Evolutionary conservation across 768 basidiomycete genomes (phyloP).

Genomic region (Galerina sulciceps): DNA sequence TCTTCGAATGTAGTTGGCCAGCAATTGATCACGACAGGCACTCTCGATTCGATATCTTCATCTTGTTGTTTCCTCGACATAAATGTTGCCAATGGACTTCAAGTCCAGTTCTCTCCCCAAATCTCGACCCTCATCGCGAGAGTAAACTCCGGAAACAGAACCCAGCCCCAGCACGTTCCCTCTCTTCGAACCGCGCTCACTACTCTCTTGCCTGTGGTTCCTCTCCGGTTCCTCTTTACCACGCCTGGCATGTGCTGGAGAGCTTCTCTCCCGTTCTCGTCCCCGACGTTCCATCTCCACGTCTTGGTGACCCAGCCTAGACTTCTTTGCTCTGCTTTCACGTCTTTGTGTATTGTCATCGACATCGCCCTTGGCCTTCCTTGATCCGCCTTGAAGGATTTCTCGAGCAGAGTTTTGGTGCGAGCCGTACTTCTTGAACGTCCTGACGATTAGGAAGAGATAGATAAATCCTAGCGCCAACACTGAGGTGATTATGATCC

Average conservation of each 20-base stretch:
- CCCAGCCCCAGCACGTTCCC: neutral
- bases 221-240: slow-evolving; percentile 13
- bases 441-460: slow-evolving; percentile 61
- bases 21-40: too few species aligned
- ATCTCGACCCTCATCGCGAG: neutral
- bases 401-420: slow-evolving; percentile 22
- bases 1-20: too few species aligned
- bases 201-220: neutral
- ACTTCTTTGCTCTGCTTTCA: slow-evolving; percentile 12
- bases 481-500: slow-evolving; percentile 57
- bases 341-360: neutral
- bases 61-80: slow-evolving; percentile 6
- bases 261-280: slow-evolving; percentile 27
- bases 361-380: slow-evolving; percentile 4
- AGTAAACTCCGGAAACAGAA: neutral
- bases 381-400: slow-evolving; percentile 4
- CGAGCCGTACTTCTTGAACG: slow-evolving; percentile 62
- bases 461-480: slow-evolving; percentile 65
- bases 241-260: slow-evolving; percentile 9
- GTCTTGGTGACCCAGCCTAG: slow-evolving; percentile 29
- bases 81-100: neutral
- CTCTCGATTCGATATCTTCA: too few species aligned
- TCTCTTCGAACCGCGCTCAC: neutral
- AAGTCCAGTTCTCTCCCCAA: slow-evolving; percentile 9
- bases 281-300: slow-evolving; percentile 31